Evolutionary conservation across 331 rosid genomes (phyloP).

Genomic region (Saraca asoca): DNA sequence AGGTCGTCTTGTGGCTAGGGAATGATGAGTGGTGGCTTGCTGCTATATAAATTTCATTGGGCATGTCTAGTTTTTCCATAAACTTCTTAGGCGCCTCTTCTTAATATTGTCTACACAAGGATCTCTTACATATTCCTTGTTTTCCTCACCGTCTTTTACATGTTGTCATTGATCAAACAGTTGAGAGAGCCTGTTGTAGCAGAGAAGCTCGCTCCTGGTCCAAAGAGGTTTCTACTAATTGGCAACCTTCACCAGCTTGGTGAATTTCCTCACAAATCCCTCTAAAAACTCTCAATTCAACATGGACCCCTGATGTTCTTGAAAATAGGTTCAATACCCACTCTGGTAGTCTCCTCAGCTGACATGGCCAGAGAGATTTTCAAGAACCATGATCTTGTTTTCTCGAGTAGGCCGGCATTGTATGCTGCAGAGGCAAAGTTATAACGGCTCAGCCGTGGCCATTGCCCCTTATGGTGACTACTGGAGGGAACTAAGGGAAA

Average conservation of each 20-base stretch:
- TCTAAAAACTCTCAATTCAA: constrained; percentile 23
- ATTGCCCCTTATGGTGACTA: constrained; percentile 52
- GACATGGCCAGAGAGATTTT: constrained; percentile 46
- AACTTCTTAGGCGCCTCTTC: no score
- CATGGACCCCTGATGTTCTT: constrained; percentile 52
- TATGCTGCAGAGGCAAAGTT: constrained; percentile 37
- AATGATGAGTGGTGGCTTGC: neutral
- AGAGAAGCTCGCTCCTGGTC: constrained; percentile 47
- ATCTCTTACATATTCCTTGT: neutral
- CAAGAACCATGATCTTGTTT: constrained; percentile 43
- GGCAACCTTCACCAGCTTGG: constrained; percentile 56
- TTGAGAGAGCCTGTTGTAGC: constrained; percentile 4
- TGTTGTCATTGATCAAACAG: neutral
- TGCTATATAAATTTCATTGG: neutral
- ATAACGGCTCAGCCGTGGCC: constrained; percentile 23
- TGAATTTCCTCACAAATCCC: constrained; percentile 32
- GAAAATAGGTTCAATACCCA: constrained; percentile 44
- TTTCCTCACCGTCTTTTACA: constrained; percentile 20
- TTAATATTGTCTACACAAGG: neutral
- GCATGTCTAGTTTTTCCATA: neutral
- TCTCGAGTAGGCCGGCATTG: constrained; percentile 39
- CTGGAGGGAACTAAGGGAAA: constrained; percentile 50
- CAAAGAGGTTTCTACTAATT: constrained; percentile 43
- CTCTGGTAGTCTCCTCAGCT: constrained; percentile 42
- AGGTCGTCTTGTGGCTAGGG: no score